phyloP scores from a whole-genome alignment of 1,284 basidiomycete species.

The Sporisorium graminicola region DNA sequence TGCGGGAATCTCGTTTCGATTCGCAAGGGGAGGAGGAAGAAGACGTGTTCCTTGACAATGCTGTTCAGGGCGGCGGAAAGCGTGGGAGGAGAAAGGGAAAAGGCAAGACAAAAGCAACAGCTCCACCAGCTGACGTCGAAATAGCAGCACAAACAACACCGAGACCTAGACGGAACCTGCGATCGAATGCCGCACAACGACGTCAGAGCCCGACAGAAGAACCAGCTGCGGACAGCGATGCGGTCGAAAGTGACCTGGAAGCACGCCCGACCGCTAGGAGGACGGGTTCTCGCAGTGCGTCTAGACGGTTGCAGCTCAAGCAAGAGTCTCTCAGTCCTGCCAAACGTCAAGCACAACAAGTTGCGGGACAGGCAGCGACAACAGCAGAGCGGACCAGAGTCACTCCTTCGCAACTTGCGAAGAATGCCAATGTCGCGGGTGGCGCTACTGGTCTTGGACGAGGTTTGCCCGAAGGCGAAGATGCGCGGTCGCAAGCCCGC shows the following conservation, averaged over 20 bases:
- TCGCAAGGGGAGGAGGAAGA: slow-evolving; percentile 53
- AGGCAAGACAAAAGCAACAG: slow-evolving; percentile 2
- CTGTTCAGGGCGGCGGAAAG: slow-evolving; percentile 7
- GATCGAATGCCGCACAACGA: slow-evolving; percentile 13
- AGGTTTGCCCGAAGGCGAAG: slow-evolving; percentile 18
- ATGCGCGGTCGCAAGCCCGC: slow-evolving; percentile 6
- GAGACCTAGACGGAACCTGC: slow-evolving; percentile 27
- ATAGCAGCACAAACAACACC: slow-evolving; percentile 7
- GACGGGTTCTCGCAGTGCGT: slow-evolving; percentile 13
- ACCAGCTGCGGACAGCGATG: background rate
- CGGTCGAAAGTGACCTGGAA: background rate
- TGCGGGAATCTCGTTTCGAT: slow-evolving; percentile 48
- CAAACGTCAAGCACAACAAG: slow-evolving; percentile 18
- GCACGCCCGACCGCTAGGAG: slow-evolving; percentile 28
- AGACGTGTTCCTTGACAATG: slow-evolving; percentile 43
- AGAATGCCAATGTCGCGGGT: background rate
- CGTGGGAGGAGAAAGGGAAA: slow-evolving; percentile 18
- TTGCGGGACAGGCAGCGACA: background rate
- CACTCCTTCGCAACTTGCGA: slow-evolving; percentile 1
- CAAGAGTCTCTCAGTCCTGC: slow-evolving; percentile 28
- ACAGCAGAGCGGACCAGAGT: background rate
- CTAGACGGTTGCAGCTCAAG: slow-evolving; percentile 24
- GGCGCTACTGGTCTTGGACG: slow-evolving; percentile 27
- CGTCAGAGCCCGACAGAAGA: background rate
- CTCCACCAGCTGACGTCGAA: background rate